phyloP scores from a whole-genome alignment of 805 yeast species.

The Hagleromyces aurorensis region DNA sequence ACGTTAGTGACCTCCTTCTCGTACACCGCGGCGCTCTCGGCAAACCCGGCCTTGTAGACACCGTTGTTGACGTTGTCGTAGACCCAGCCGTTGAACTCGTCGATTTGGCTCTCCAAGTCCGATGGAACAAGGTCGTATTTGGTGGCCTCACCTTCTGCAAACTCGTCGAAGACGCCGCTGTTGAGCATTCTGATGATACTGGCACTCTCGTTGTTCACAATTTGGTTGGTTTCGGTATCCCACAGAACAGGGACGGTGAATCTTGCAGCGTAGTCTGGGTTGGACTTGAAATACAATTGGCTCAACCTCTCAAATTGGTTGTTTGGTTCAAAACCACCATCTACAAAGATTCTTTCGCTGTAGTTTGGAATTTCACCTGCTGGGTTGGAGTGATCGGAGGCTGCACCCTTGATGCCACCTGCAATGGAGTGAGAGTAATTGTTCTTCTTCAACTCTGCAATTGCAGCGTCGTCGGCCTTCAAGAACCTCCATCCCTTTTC shows the following conservation, averaged over 20 bases:
- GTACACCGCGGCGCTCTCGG: constrained; percentile 74
- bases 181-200: constrained; percentile 84
- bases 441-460: constrained; percentile 8
- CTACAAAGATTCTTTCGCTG: constrained; percentile 18
- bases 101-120: constrained; percentile 47
- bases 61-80: constrained; percentile 87
- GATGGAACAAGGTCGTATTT: constrained; percentile 57
- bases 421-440: constrained; percentile 8
- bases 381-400: constrained; percentile 7
- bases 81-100: constrained; percentile 72
- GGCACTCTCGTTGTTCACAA: constrained; percentile 86
- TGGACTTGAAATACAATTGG: constrained; percentile 66
- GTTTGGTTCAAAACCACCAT: constrained; percentile 49
- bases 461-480: constrained; percentile 8
- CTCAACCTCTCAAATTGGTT: constrained; percentile 53
- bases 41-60: constrained; percentile 87
- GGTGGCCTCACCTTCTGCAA: constrained; percentile 40
- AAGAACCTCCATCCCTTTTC: constrained; percentile 80
- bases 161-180: constrained; percentile 57
- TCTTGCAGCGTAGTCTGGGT: constrained; percentile 71
- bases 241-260: constrained; percentile 91
- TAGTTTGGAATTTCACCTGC: constrained; percentile 15
- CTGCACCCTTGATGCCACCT: constrained; percentile 16
- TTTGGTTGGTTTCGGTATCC: constrained; percentile 75
- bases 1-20: constrained; percentile 57